Base-by-base conservation (phyloP, 2,329 filamentous ascomycete species). In the Chrysoporthe austroafricana region DNA sequence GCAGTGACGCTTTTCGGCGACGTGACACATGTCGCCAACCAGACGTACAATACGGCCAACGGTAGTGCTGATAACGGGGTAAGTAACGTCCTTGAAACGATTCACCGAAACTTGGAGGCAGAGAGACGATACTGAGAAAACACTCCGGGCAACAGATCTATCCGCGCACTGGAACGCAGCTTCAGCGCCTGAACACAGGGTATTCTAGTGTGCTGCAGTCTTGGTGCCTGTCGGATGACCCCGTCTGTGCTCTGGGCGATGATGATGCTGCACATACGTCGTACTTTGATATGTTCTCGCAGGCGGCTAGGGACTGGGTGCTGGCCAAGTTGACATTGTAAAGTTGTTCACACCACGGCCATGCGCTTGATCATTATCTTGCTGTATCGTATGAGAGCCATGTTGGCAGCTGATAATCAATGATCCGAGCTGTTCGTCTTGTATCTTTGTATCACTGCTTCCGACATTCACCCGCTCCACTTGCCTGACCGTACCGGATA, bases 221-320 rank as follows among this genome's bases (percentile, higher is more conserved):
- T 16, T 81, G 79, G 73, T 81, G 80, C 67, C 73, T 74, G 43
- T 68, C 70, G 3, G 75, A 75, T 11, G 80, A 81, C 64, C 78
- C 80, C 1, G 76, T 80, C 65, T 82, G 80, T 69, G 79, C 79
- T 14, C 73, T 73, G 18, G 79, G 78, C 8, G 70, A 77, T 34
- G 72, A 71, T 3, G 73, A 75, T 2, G 74, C 73, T 9, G 73
- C 73, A 9, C 79, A 81, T 64, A 72, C 77, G 11, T 78, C 78
- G 70, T 81, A 81, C 66, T 80, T 80, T 66, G 73, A 78, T 36
- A 52, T 78, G 21, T 77, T 73, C 69, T 72, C 69, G 44, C 56
- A 72, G 21, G 71, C 72, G 21, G 71, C 70, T 34, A 73, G 73
- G 39, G 66, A 69, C 34, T 73, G 67, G 67, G 16, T 62, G 4